Evolutionary conservation across 768 basidiomycete genomes (phyloP), one percentile per base, ranked within the genome.

Genomic region (Termitomyces sp.): DNA sequence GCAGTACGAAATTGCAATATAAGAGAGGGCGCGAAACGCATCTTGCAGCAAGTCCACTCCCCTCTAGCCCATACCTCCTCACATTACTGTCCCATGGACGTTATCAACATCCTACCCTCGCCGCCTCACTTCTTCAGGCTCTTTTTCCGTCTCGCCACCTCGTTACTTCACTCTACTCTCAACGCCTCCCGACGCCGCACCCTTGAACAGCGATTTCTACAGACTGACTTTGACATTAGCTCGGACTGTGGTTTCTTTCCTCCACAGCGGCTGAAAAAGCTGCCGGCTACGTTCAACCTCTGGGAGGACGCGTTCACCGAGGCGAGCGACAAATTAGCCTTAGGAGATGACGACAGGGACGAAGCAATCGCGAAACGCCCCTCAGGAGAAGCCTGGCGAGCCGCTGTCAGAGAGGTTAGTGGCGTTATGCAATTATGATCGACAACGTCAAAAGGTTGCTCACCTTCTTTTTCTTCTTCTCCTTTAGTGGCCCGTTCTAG

Each of bases 241-340:
- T 69, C 82, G 9, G 73, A 81, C 15, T 89, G 91, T 0, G 96
- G 96, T 0, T 98, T 98, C 77, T 84, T 98, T 66, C 96, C 96
- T 0, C 73, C 82, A 3, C 73, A 76, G 40, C 87, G 86, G 1
- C 80, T 91, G 7, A 80, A 83, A 2, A 80, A 74, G 32, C 78
- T 96, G 28, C 77, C 80, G 5, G 70, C 69, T 9, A 71, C 74
- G 35, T 96, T 82, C 68, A 73, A 71, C 13, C 70, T 84, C 5
- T 98, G 93, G 94, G 94, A 96, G 74, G 64, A 75, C 38, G 88
- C 84, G 35, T 80, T 89, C 33, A 74, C 68, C 15, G 79, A 78
- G 22, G 91, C 89, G 28, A 79, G 74, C 67, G 77, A 73, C 5
- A 72, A 79, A 18, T 73, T 93, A 35, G 79, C 79, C 61, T 74